Percentiles rank a stretch among this genome's conserved stretches.
Evolutionary conservation across 1,139 yeast species (phyloP).

Genomic region (Yamadazyma mexicana): DNA sequence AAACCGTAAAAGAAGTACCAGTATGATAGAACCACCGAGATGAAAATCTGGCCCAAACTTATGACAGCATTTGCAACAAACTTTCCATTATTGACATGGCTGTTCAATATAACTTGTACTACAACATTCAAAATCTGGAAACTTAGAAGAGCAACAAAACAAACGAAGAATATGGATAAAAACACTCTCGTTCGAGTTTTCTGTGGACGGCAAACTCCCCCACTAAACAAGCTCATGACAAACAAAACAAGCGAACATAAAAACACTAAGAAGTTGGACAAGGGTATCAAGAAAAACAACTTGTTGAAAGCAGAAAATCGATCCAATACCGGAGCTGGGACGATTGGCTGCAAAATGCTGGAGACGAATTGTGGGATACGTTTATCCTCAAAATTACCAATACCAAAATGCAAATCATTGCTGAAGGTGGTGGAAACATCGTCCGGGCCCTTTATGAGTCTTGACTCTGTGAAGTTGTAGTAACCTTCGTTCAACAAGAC

Average conservation of each 20-base stretch:
- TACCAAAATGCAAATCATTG: not conserved
- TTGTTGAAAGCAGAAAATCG: not conserved
- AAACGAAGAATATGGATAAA: not conserved
- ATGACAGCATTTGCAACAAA: constrained; percentile 3
- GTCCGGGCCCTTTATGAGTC: not conserved
- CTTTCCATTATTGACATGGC: not conserved
- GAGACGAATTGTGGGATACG: not conserved
- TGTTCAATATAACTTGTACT: constrained; percentile 1
- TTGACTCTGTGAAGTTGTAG: constrained; percentile 13
- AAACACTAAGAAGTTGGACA: constrained; percentile 2
- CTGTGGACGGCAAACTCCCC: too few species aligned
- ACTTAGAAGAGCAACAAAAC: constrained; percentile 1
- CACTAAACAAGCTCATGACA: too few species aligned
- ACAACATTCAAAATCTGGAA: constrained; percentile 7
- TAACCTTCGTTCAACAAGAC: constrained; percentile 20
- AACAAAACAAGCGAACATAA: not conserved
- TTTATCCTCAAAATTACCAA: not conserved
- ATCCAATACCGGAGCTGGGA: not conserved
- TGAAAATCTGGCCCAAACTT: constrained; percentile 3
- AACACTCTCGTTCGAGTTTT: not conserved
- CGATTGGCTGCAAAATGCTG: constrained; percentile 1
- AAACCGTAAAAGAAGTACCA: constrained; percentile 1
- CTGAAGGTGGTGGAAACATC: not conserved
- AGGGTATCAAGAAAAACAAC: not conserved
- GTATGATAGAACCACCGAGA: constrained; percentile 4